These are phyloP conservation scores for Leucosporidium scottii DNA, from an alignment of 768 basidiomycete species.

Conservation along the genomic window DNA sequence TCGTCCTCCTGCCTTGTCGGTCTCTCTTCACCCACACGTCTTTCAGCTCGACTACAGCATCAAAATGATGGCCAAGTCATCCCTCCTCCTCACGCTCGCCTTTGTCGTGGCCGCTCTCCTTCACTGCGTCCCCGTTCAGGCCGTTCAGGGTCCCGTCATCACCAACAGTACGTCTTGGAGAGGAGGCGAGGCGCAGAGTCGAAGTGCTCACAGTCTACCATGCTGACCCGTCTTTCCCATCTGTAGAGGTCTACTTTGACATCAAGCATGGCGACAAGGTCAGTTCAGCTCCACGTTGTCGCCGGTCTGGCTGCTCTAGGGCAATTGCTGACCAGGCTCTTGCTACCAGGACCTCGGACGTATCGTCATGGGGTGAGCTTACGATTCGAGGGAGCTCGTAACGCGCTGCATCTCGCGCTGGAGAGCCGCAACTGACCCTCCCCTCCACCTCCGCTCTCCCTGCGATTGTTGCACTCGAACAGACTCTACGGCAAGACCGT, in stretches of 20 bases:
- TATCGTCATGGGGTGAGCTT: not conserved
- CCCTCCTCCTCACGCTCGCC: not conserved
- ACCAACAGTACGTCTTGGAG: conserved; percentile 53
- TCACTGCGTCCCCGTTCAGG: conserved; percentile 37
- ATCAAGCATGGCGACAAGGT: conserved; percentile 61
- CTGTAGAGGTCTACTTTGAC: conserved; percentile 39
- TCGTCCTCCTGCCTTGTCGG: no score
- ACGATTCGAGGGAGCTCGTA: no score
- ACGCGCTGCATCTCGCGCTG: no score
- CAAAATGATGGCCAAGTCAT: no score
- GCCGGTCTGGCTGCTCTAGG: not conserved
- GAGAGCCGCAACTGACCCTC: no score
- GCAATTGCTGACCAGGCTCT: not conserved
- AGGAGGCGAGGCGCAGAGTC: conserved; percentile 38
- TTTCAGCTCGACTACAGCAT: no score
- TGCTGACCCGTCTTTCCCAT: no score
- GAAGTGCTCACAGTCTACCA: no score
- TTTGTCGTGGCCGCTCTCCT: not conserved
- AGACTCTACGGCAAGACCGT: conserved; percentile 48
- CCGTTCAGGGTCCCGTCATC: conserved; percentile 77
- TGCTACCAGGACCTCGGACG: not conserved
- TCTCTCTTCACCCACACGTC: no score
- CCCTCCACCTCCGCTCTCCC: no score
- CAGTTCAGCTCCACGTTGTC: not conserved
- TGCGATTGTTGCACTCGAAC: not conserved